Evolutionary conservation across 306 rosid genomes (phyloP), one percentile per base, ranked within the genome.

Genomic region (Dalbergia cochinchinensis): DNA sequence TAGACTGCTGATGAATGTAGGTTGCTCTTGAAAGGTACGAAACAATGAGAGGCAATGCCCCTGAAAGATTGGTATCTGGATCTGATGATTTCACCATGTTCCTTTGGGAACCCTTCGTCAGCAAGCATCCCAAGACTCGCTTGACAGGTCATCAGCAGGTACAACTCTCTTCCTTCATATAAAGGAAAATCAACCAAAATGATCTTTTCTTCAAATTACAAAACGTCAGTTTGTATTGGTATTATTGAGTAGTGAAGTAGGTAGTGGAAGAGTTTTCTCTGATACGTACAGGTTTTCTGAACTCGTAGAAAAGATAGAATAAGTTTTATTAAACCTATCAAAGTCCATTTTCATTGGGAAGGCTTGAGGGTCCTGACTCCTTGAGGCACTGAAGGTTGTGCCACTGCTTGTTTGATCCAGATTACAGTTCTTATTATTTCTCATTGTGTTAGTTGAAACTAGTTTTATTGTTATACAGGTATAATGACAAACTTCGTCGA

Each of bases 61-160:
- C 98, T 45, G 99, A 95, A 83, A 89, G 99, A 69, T 80, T 95
- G 89, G 98, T 95, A 83, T 95, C 99, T 53, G 97, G 98, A 71
- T 95, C 98, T 37, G 98, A 95, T 89, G 99, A 95, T 87, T 91
- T 90, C 79, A 93, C 99, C 6, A 95, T 95, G 99, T 93, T 90
- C 72, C 92, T 95, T 66, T 95, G 98, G 99, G 98, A 95, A 80
- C 99, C 99, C 16, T 88, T 85, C 34, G 82, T 90, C 85, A 90
- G 89, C 91, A 93, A 91, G 86, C 92, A 90, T 41, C 99, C 93
- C 6, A 95, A 93, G 88, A 86, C 94, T 67, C 94, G 96, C 80
- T 83, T 93, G 97, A 93, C 97, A 34, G 99, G 98, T 78, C 99
- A 95, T 87, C 97, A 95, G 77, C 96, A 88, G 98, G 99, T 95